These are phyloP conservation scores for Coemansia sp. DNA, from an alignment of 192 early-diverging fungal genomes.

Conservation along the genomic window DNA sequence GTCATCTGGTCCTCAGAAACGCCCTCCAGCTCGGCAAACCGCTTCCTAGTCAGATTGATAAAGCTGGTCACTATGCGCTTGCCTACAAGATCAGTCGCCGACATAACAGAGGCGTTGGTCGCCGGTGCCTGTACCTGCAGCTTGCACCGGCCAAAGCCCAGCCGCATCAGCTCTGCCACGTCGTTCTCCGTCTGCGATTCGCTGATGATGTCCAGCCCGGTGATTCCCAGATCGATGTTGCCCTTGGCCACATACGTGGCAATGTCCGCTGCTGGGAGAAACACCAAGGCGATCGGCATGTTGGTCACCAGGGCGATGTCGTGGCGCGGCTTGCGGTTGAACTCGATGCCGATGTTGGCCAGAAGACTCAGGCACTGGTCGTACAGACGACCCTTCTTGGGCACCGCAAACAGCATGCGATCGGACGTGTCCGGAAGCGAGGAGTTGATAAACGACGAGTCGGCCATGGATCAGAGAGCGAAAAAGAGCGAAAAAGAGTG, in stretches of 20 bases:
- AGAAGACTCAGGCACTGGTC: slow-evolving; percentile 84
- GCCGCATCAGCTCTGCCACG: slow-evolving; percentile 65
- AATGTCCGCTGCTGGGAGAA: slow-evolving; percentile 95
- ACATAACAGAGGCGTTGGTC: slow-evolving; percentile 35
- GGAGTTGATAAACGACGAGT: slow-evolving; percentile 28
- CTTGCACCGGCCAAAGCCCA: slow-evolving; percentile 93
- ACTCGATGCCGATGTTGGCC: slow-evolving; percentile 91
- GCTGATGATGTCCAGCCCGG: slow-evolving; percentile 93
- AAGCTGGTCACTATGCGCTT: slow-evolving; percentile 96
- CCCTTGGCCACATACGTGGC: slow-evolving; percentile 94
- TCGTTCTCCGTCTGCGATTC: slow-evolving; percentile 78
- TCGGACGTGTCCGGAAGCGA: slow-evolving; percentile 55
- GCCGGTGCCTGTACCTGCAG: slow-evolving; percentile 91
- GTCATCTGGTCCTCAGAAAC: slow-evolving; percentile 52
- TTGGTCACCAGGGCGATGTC: slow-evolving; percentile 97
- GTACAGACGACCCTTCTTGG: slow-evolving; percentile 97
- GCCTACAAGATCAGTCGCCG: slow-evolving; percentile 75
- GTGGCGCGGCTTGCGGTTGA: slow-evolving; percentile 89
- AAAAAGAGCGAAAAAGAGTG: background rate
- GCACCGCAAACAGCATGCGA: slow-evolving; percentile 91
- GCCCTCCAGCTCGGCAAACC: slow-evolving; percentile 78
- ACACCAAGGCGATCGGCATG: slow-evolving; percentile 91
- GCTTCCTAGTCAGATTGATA: slow-evolving; percentile 64
- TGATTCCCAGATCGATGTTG: slow-evolving; percentile 95
- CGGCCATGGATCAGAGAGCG: slow-evolving; percentile 10